Conservation (phyloP, 768 basidiomycete species). For the Podaxis sp. region DNA sequence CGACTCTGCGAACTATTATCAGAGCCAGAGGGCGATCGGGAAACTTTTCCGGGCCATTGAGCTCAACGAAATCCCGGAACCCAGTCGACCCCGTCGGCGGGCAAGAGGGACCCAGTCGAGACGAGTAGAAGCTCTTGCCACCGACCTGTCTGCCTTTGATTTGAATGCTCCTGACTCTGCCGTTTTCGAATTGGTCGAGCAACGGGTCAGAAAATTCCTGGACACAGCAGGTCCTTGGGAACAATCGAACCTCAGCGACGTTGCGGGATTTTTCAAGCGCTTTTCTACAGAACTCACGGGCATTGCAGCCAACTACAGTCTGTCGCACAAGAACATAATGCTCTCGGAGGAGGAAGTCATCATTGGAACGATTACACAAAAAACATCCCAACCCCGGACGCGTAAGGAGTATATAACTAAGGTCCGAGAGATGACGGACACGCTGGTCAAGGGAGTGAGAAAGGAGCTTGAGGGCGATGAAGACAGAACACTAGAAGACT, state of each 20-base stretch:
- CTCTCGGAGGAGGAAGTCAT: slow-evolving; percentile 63
- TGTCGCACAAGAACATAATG: slow-evolving; percentile 37
- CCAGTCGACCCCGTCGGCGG: slow-evolving; percentile 1
- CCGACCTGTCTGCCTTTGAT: not conserved
- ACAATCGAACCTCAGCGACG: slow-evolving; percentile 21
- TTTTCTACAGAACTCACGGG: slow-evolving; percentile 45
- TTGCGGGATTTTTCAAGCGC: slow-evolving; percentile 28
- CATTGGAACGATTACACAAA: slow-evolving; percentile 62
- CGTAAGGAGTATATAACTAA: slow-evolving; percentile 50
- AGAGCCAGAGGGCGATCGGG: slow-evolving; percentile 54
- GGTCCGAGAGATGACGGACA: slow-evolving; percentile 50
- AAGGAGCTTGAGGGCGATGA: slow-evolving; percentile 50
- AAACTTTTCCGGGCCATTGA: slow-evolving; percentile 57
- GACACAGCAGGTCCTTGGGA: slow-evolving; percentile 18
- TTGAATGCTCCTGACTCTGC: not conserved
- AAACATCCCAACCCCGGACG: slow-evolving; percentile 51
- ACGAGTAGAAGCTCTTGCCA: slow-evolving; percentile 2
- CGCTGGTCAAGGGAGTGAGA: slow-evolving; percentile 45
- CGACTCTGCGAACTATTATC: slow-evolving; percentile 39
- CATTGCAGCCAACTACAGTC: slow-evolving; percentile 42
- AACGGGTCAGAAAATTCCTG: slow-evolving; percentile 28
- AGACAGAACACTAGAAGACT: slow-evolving; percentile 29
- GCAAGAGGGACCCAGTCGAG: slow-evolving; percentile 7
- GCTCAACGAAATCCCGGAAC: slow-evolving; percentile 26
- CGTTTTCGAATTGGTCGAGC: slow-evolving; percentile 16